These are phyloP conservation scores for Viridothelium virens DNA, from an alignment of 495 filamentous ascomycete species.

Conservation along the genomic window DNA sequence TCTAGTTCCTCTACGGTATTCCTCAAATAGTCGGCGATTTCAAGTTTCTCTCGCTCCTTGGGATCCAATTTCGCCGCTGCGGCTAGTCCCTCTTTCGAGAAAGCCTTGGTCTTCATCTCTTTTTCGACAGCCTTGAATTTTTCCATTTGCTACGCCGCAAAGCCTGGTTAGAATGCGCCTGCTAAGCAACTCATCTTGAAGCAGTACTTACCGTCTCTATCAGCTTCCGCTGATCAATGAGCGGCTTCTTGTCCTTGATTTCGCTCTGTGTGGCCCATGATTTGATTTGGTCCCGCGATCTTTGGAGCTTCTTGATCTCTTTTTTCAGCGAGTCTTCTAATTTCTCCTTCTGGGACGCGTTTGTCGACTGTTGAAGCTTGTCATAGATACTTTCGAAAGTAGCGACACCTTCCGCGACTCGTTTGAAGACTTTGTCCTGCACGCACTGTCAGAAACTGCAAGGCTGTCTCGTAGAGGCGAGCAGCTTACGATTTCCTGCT, in stretches of 20 bases:
- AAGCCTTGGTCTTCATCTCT: slow-evolving; percentile 99
- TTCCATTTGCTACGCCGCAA: slow-evolving; percentile 84
- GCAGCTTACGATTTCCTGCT: slow-evolving; percentile 63
- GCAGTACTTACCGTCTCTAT: slow-evolving; percentile 77
- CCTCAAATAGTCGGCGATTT: slow-evolving; percentile 74
- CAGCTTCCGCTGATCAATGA: slow-evolving; percentile 84
- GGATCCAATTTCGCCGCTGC: slow-evolving; percentile 89
- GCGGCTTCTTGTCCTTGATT: slow-evolving; percentile 95
- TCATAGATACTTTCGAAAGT: slow-evolving; percentile 91
- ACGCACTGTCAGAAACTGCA: slow-evolving; percentile 1
- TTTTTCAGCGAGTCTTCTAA: slow-evolving; percentile 94
- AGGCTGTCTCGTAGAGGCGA: neutral
- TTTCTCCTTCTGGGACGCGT: slow-evolving; percentile 94
- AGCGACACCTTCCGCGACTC: slow-evolving; percentile 83
- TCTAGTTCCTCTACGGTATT: slow-evolving; percentile 89
- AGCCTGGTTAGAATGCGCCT: slow-evolving; percentile 12
- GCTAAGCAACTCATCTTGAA: slow-evolving; percentile 7
- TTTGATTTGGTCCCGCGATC: slow-evolving; percentile 97
- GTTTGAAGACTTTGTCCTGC: slow-evolving; percentile 91
- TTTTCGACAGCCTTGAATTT: slow-evolving; percentile 99
- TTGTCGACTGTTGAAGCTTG: slow-evolving; percentile 84
- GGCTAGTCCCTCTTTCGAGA: slow-evolving; percentile 92
- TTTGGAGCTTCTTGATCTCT: slow-evolving; percentile 98
- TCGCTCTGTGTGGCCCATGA: slow-evolving; percentile 95
- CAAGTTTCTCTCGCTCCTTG: slow-evolving; percentile 84